Percentiles rank a stretch among this genome's conserved stretches.
Conservation (phyloP, 495 filamentous ascomycete species). For the Gamarada debralockiae region DNA sequence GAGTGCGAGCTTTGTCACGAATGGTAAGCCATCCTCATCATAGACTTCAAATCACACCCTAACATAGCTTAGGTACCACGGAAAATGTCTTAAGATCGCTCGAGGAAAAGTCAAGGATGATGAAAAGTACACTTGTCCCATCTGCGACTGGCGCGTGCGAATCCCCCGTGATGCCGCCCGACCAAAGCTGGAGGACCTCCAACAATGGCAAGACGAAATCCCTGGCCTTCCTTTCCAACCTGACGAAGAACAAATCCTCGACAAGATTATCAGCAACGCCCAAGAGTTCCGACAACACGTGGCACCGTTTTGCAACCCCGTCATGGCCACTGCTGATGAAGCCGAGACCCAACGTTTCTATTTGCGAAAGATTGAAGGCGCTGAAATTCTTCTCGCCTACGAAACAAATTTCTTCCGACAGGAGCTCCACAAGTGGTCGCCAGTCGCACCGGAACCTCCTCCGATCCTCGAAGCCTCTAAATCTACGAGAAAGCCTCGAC, state of each 20-base stretch:
- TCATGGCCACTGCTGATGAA: slow-evolving; percentile 79
- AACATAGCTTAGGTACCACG: slow-evolving; percentile 72
- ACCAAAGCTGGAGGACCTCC: slow-evolving; percentile 90
- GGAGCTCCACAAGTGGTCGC: slow-evolving; percentile 93
- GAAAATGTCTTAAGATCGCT: slow-evolving; percentile 97
- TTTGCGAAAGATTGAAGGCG: slow-evolving; percentile 95
- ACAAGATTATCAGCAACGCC: slow-evolving; percentile 80
- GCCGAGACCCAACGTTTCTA: slow-evolving; percentile 92
- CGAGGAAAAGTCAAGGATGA: slow-evolving; percentile 97
- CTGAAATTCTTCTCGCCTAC: slow-evolving; percentile 85
- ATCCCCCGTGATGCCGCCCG: slow-evolving; percentile 97
- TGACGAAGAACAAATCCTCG: slow-evolving; percentile 84
- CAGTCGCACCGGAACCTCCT: slow-evolving; percentile 81
- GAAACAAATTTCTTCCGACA: slow-evolving; percentile 98
- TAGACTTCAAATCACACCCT: slow-evolving; percentile 13
- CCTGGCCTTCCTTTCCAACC: slow-evolving; percentile 85
- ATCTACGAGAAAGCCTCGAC: slow-evolving; percentile 94
- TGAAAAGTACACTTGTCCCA: slow-evolving; percentile 96
- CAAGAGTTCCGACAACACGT: slow-evolving; percentile 82
- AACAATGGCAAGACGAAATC: slow-evolving; percentile 85
- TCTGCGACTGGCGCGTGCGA: slow-evolving; percentile 96
- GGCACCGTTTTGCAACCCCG: slow-evolving; percentile 70
- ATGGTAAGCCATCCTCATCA: slow-evolving; percentile 58
- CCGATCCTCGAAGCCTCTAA: slow-evolving; percentile 79
- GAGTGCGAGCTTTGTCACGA: slow-evolving; percentile 98